Conservation (phyloP, 164 flowering plant species). For the Annona squamosa region DNA sequence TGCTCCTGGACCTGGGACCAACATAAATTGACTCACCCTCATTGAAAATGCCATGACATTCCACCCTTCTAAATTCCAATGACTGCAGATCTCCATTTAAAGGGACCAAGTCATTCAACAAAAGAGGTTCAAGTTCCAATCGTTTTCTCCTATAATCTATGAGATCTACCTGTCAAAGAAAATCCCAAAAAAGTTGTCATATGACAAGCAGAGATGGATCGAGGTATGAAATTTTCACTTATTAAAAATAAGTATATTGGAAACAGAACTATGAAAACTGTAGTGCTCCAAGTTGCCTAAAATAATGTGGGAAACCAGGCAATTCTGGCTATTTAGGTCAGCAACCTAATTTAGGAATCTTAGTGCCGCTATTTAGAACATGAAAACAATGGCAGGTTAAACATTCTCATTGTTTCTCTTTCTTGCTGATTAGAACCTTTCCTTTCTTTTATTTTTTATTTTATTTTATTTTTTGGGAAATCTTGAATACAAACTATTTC, state of each 20-base stretch:
- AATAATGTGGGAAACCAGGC: not conserved
- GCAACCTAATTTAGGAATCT: too few species aligned
- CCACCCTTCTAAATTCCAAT: slow-evolving; percentile 71
- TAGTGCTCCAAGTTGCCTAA: not conserved
- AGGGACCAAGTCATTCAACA: slow-evolving; percentile 21
- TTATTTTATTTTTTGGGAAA: too few species aligned
- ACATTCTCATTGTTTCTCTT: too few species aligned
- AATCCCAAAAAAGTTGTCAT: not conserved
- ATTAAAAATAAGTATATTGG: not conserved
- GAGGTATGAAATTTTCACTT: not conserved
- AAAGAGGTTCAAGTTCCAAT: slow-evolving; percentile 46
- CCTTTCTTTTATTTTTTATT: too few species aligned
- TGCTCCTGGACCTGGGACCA: slow-evolving; percentile 93
- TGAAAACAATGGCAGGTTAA: too few species aligned
- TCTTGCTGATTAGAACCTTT: too few species aligned
- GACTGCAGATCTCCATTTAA: slow-evolving; percentile 28
- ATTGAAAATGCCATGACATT: slow-evolving; percentile 69
- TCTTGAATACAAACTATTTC: too few species aligned
- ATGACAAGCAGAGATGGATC: not conserved
- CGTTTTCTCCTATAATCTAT: slow-evolving; percentile 47
- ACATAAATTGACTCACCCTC: slow-evolving; percentile 69
- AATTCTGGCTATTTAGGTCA: too few species aligned
- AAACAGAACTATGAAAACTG: not conserved
- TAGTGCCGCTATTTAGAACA: too few species aligned
- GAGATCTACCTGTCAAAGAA: slow-evolving; percentile 44